phyloP scores from a whole-genome alignment of 2,329 filamentous ascomycete genomes.

The Monilinia fructicola region DNA sequence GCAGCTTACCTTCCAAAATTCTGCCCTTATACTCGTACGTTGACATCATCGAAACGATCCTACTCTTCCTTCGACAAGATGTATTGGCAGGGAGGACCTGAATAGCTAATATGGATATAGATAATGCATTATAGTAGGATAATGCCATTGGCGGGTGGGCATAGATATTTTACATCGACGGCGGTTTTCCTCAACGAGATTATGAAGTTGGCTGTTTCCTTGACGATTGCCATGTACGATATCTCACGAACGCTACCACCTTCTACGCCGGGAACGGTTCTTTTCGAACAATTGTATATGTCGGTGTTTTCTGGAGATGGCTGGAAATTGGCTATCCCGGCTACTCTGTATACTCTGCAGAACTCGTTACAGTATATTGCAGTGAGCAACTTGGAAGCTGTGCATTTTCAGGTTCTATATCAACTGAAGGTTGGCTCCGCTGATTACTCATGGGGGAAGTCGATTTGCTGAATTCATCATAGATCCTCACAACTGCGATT shows the following conservation, averaged over 20 bases:
- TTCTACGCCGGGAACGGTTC: slow-evolving; percentile 73
- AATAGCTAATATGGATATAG: slow-evolving; percentile 45
- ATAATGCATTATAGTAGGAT: slow-evolving; percentile 93
- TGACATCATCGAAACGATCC: slow-evolving; percentile 10
- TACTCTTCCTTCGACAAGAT: background rate
- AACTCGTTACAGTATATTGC: slow-evolving; percentile 94
- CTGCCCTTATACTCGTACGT: slow-evolving; percentile 69
- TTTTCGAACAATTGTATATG: slow-evolving; percentile 77
- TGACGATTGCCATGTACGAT: slow-evolving; percentile 86
- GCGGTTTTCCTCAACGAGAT: slow-evolving; percentile 93
- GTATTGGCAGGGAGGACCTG: background rate
- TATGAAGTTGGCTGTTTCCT: slow-evolving; percentile 81
- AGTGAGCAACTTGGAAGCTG: slow-evolving; percentile 85
- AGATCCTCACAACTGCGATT: slow-evolving; percentile 83
- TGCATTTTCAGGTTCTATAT: slow-evolving; percentile 90
- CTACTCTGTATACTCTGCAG: slow-evolving; percentile 83
- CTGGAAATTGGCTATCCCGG: slow-evolving; percentile 92
- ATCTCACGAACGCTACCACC: slow-evolving; percentile 75
- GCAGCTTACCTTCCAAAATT: slow-evolving; percentile 79
- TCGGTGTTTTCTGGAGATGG: slow-evolving; percentile 86
- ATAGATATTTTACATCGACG: slow-evolving; percentile 90
- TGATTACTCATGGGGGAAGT: background rate
- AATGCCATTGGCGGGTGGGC: slow-evolving; percentile 81
- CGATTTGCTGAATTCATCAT: slow-evolving; percentile 25
- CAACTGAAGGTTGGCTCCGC: slow-evolving; percentile 72